These are phyloP conservation scores for Lactarius sanguifluus DNA, from an alignment of 768 basidiomycete genomes.

Conservation along the genomic window DNA sequence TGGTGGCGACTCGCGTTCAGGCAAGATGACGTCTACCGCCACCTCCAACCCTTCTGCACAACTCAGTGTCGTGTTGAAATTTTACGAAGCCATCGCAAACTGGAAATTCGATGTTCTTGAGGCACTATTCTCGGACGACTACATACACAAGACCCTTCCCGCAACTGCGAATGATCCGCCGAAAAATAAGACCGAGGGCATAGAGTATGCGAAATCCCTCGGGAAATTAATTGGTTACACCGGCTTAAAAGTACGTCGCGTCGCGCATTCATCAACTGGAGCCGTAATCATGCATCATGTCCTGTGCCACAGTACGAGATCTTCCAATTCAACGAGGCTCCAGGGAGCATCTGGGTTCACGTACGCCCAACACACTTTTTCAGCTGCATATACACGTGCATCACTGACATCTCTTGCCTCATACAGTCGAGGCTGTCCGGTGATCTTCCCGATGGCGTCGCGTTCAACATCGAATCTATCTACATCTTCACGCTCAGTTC, in stretches of 20 bases:
- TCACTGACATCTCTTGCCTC: background rate
- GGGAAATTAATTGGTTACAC: background rate
- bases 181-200: slow-evolving; percentile 14
- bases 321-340: background rate
- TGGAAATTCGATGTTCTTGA: slow-evolving; percentile 17
- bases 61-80: slow-evolving; percentile 11
- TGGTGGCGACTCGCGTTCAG: background rate
- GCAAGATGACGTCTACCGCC: background rate
- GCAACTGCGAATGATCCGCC: slow-evolving; percentile 2
- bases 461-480: slow-evolving; percentile 13
- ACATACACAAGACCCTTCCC: slow-evolving; percentile 13
- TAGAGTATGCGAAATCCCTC: slow-evolving; percentile 3
- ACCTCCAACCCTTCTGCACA: slow-evolving; percentile 16
- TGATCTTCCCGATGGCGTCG: background rate
- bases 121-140: slow-evolving; percentile 4
- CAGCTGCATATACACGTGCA: background rate
- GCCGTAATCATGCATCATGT: background rate
- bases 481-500: slow-evolving; percentile 21
- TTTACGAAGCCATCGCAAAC: slow-evolving; percentile 5
- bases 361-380: slow-evolving; percentile 6
- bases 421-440: slow-evolving; percentile 11
- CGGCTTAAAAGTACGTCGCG: slow-evolving; percentile 15
- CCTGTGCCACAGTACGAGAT: slow-evolving; percentile 17
- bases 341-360: slow-evolving; percentile 19
- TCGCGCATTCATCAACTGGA: background rate